Evolutionary conservation across 192 early-diverging fungal species (phyloP), one percentile per base, ranked within the genome.

Genomic region (Entomortierella chlamydospora): DNA sequence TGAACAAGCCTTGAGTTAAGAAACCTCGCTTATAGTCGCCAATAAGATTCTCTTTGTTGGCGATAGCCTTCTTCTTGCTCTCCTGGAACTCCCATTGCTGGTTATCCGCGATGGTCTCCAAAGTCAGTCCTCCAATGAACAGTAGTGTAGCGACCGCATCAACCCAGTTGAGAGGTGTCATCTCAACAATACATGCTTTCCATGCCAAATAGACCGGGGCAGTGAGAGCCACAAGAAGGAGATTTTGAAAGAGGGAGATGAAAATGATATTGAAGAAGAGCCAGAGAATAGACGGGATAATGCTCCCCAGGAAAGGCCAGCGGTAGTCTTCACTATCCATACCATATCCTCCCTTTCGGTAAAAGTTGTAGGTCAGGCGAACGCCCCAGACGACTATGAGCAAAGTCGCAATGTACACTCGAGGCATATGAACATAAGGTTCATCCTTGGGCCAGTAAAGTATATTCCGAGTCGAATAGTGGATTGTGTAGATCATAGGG

Each of bases 51-150:
- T 68, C 62, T 23, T 68, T 73, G 18, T 73, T 60, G 0, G 42
- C 65, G 26, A 84, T 81, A 28, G 84, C 34, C 55, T 87, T 90
- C 28, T 68, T 52, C 63, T 86, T 85, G 58, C 86, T 81, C 18
- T 68, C 83, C 69, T 92, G 90, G 81, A 94, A 96, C 4, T 53
- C 64, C 81, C 86, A 96, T 72, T 96, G 94, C 63, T 98, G 95
- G 30, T 93, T 37, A 76, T 98, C 96, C 0, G 95, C 94, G 3
- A 89, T 57, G 0, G 83, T 84, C 79, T 98, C 95, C 30, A 80
- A 47, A 0, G 56, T 42, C n/a, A 96, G 73, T 17, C 89, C 64
- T 9, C 70, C 54, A 0, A 86, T 60, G 69, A 90, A 88, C 1
- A 82, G 10, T 4, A 70, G 62, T 0, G 70, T 80, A 15, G 89